Percentiles rank a stretch among this genome's conserved stretches.
phyloP scores from a whole-genome alignment of 768 basidiomycete genomes.

The Myochromella boudieri region DNA sequence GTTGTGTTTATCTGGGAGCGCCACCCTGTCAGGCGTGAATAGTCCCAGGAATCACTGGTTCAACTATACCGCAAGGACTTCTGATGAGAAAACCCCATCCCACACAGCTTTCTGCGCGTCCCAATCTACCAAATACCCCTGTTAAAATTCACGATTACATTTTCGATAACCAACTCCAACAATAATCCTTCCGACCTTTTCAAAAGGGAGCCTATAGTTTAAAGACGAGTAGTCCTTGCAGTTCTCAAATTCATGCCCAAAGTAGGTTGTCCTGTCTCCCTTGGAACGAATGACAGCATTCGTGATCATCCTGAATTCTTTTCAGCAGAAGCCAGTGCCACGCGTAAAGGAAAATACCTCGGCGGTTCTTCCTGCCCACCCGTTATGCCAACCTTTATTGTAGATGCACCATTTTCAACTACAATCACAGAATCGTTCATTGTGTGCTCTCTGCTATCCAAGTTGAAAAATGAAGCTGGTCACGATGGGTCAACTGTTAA shows the following conservation, averaged over 20 bases:
- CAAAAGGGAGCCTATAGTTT: conserved; percentile 82
- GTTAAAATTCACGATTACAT: conserved; percentile 22
- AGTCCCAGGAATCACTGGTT: neutral
- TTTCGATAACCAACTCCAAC: conserved; percentile 7
- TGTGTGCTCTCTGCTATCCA: neutral
- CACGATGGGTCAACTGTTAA: no score
- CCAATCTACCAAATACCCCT: conserved; percentile 96
- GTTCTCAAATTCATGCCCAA: conserved; percentile 79
- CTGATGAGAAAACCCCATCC: conserved; percentile 84
- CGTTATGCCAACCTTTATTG: conserved; percentile 73
- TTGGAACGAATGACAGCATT: conserved; percentile 88
- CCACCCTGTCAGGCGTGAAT: conserved; percentile 6
- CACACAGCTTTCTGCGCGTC: conserved; percentile 93
- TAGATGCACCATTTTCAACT: conserved; percentile 86
- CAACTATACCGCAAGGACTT: conserved; percentile 58
- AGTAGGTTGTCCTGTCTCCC: conserved; percentile 77
- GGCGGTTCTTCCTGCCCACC: conserved; percentile 26
- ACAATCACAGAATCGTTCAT: conserved; percentile 46
- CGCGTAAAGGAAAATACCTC: conserved; percentile 27
- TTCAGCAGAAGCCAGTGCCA: neutral
- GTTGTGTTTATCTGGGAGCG: conserved; percentile 65
- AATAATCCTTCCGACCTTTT: conserved; percentile 58
- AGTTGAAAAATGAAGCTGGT: no score
- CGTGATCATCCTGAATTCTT: conserved; percentile 53
- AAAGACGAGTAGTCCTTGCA: conserved; percentile 83